These are phyloP conservation scores for Tuber borchii DNA, from an alignment of 495 filamentous ascomycete genomes.

Conservation along the genomic window DNA sequence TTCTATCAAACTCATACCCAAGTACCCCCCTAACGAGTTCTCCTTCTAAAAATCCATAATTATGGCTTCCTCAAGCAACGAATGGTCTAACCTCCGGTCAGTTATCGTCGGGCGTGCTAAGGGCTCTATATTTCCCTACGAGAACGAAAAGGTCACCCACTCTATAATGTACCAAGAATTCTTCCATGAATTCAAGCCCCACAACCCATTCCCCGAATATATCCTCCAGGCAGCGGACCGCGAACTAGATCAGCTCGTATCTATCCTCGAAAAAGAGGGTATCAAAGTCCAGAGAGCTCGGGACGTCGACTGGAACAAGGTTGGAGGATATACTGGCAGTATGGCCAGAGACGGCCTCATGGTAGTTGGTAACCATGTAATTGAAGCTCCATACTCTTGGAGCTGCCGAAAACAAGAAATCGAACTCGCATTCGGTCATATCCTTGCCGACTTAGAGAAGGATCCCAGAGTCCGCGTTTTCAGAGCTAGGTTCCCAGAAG, in stretches of 20 bases:
- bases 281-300: neutral
- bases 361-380: neutral
- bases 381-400: neutral
- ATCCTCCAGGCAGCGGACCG: conserved; percentile 3
- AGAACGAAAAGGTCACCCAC: neutral
- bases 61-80: neutral
- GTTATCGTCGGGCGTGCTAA: neutral
- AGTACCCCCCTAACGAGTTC: neutral
- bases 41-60: neutral
- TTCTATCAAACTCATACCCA: neutral
- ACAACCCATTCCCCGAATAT: neutral
- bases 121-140: neutral
- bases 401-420: neutral
- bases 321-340: neutral
- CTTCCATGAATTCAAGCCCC: neutral
- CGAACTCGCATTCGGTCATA: conserved; percentile 1
- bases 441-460: conserved; percentile 2
- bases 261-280: neutral
- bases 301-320: neutral
- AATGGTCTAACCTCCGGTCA: neutral
- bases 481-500: neutral
- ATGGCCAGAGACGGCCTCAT: neutral
- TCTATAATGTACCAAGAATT: neutral
- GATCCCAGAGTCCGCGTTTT: neutral
- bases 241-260: neutral